Base-by-base conservation (phyloP, 176 grass and related monocot genomes). In the Cymbopogon citratus region DNA sequence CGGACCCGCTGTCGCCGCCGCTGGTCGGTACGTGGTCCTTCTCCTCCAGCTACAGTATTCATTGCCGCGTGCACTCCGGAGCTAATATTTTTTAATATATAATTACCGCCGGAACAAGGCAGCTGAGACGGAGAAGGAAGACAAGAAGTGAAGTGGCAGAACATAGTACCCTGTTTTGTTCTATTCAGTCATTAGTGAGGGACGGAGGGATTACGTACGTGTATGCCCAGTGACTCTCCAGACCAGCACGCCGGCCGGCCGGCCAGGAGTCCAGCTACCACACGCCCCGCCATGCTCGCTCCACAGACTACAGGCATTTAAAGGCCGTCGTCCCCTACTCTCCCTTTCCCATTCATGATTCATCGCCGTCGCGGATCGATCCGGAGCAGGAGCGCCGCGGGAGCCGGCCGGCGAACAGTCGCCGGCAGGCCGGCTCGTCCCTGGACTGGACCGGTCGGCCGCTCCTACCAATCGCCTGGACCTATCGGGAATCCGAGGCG, bases 61-160 rank as follows among this genome's bases (percentile, higher is more conserved):
- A n/a, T n/a, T n/a, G n/a, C n/a, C n/a, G n/a, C n/a, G n/a, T n/a
- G n/a, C n/a, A n/a, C n/a, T n/a, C n/a, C n/a, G n/a, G n/a, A n/a
- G n/a, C n/a, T n/a, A n/a, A n/a, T n/a, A n/a, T n/a, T n/a, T n/a
- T n/a, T n/a, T n/a, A n/a, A n/a, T n/a, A n/a, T n/a, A n/a, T n/a
- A n/a, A n/a, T n/a, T n/a, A n/a, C 8, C 85, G 95, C 40, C 41
- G 80, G 75, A 98, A 98, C 88, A 98, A 89, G 86, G 95, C 92
- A 4, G 90, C 90, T 1, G 95, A 98, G 86, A 92, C 90, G 0
- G 95, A 94, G 75, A 98, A 98, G 82, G 95, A 94, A 44, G 95
- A 98, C 31, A 98, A 98, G 90, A 94, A 98, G 82, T 97, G 80
- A 92, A 89, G 77, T 44, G 81, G 79, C 29, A 0, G 24, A 67